These are phyloP conservation scores for Chlorella sp. DNA, from an alignment of 139 green algal species.

Conservation along the genomic window DNA sequence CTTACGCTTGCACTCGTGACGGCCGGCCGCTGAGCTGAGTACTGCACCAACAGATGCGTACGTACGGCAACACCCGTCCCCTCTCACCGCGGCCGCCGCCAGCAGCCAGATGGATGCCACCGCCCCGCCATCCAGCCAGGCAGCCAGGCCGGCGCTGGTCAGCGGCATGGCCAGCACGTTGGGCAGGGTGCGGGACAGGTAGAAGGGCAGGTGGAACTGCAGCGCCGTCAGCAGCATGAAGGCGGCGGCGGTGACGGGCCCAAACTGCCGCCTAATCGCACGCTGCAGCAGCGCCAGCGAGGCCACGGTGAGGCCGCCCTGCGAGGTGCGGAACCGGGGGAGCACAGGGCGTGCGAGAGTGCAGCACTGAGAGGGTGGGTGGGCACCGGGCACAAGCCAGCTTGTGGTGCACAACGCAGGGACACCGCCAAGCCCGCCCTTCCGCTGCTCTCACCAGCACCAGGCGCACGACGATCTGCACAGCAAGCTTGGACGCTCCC, in stretches of 20 bases:
- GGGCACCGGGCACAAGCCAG: not conserved
- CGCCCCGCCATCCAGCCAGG: slow-evolving; percentile 48
- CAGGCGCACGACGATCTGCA: slow-evolving; percentile 24
- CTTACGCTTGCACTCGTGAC: too few relatives aligned
- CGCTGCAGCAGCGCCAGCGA: slow-evolving; percentile 36
- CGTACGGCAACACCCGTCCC: not conserved
- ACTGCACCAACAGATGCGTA: not conserved
- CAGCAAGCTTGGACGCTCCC: slow-evolving; percentile 16
- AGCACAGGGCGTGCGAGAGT: not conserved
- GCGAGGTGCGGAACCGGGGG: not conserved
- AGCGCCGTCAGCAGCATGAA: slow-evolving; percentile 55
- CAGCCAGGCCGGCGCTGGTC: slow-evolving; percentile 49
- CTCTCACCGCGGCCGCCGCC: slow-evolving; percentile 29
- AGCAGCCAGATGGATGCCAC: slow-evolving; percentile 45
- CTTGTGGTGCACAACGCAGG: not conserved
- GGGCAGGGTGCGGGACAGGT: slow-evolving; percentile 75
- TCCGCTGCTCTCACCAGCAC: slow-evolving; percentile 25
- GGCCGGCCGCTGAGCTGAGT: too few relatives aligned
- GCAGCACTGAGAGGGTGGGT: not conserved
- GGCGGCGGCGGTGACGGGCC: slow-evolving; percentile 1
- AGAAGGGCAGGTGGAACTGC: slow-evolving; percentile 92
- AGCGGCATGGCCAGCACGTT: slow-evolving; percentile 81
- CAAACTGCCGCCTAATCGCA: slow-evolving; percentile 19
- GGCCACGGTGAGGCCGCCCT: slow-evolving; percentile 34
- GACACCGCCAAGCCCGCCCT: not conserved